These are phyloP conservation scores for Eucalyptus sp. DNA, from an alignment of 345 rosid species.

Conservation along the genomic window DNA sequence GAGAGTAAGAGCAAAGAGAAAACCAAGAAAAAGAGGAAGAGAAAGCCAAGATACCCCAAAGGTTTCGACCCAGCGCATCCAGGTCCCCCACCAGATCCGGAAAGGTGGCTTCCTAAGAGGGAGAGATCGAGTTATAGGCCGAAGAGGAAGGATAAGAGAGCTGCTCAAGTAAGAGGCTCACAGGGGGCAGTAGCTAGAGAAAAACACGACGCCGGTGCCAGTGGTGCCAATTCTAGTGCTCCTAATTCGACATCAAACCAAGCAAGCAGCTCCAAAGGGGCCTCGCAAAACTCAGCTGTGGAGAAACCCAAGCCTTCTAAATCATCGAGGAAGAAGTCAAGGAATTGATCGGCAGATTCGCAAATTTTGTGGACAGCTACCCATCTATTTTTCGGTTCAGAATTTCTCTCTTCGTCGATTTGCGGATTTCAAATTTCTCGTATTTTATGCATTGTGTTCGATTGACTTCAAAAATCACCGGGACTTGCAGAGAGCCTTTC, in stretches of 20 bases:
- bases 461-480: neutral
- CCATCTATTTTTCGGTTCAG: neutral
- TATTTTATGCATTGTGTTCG: neutral
- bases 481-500: neutral
- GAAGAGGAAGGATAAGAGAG: conserved; percentile 91
- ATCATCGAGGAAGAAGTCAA: conserved; percentile 85
- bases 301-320: conserved; percentile 62
- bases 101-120: conserved; percentile 96
- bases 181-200: conserved; percentile 82
- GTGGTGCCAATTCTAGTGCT: conserved; percentile 11
- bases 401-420: neutral
- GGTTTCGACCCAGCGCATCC: conserved; percentile 97
- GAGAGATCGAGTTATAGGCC: conserved; percentile 92
- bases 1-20: conserved; percentile 69
- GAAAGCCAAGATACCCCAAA: conserved; percentile 95
- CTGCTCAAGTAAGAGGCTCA: conserved; percentile 91
- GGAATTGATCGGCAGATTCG: conserved; percentile 24
- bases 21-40: conserved; percentile 89
- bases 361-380: neutral
- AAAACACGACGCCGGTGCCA: conserved; percentile 48
- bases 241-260: conserved; percentile 29
- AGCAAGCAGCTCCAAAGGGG: conserved; percentile 29
- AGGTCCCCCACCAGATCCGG: conserved; percentile 97
- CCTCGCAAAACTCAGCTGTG: conserved; percentile 15
- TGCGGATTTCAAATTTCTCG: neutral